A percentile compares a stretch with the other conserved stretches of the same genome.
phyloP scores from a whole-genome alignment of 169 alveolate genomes.

The Cryptosporidium canis region DNA sequence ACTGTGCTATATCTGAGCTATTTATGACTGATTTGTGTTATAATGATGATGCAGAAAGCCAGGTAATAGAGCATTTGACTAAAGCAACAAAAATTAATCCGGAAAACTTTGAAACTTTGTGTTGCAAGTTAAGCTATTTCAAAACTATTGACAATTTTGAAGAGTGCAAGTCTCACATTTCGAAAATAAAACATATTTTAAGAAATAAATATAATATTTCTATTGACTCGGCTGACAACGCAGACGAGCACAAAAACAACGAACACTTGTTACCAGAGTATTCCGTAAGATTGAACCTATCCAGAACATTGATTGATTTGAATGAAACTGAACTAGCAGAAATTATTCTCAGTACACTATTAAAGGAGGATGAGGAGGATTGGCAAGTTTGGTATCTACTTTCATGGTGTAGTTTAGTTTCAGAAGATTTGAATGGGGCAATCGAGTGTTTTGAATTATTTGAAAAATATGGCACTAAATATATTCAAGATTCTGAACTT shows the following conservation, averaged over 20 bases:
- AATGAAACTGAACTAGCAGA: conserved; percentile 64
- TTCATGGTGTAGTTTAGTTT: conserved; percentile 53
- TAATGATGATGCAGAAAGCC: conserved; percentile 38
- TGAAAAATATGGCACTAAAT: conserved; percentile 32
- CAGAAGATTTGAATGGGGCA: conserved; percentile 5
- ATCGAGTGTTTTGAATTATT: conserved; percentile 17
- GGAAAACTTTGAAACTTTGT: conserved; percentile 49
- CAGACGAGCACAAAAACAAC: background rate
- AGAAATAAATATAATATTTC: background rate
- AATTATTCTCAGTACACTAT: background rate
- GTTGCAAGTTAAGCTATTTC: conserved; percentile 46
- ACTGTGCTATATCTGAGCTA: conserved; percentile 69
- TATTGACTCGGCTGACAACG: background rate
- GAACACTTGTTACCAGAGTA: conserved; percentile 25
- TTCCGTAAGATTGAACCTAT: conserved; percentile 32
- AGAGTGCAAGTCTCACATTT: background rate
- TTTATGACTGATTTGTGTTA: conserved; percentile 74
- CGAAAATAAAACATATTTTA: conserved; percentile 9
- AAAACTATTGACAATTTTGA: conserved; percentile 43
- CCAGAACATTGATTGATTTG: conserved; percentile 59
- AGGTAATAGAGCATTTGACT: conserved; percentile 3
- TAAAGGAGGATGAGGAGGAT: conserved; percentile 65
- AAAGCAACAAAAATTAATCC: background rate
- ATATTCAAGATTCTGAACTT: conserved; percentile 42
- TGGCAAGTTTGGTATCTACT: conserved; percentile 71